A percentile compares a stretch with the other conserved stretches of the same genome.
These are phyloP conservation scores for Arthrinium puccinioides DNA, from an alignment of 2,329 filamentous ascomycete species.

Conservation along the genomic window DNA sequence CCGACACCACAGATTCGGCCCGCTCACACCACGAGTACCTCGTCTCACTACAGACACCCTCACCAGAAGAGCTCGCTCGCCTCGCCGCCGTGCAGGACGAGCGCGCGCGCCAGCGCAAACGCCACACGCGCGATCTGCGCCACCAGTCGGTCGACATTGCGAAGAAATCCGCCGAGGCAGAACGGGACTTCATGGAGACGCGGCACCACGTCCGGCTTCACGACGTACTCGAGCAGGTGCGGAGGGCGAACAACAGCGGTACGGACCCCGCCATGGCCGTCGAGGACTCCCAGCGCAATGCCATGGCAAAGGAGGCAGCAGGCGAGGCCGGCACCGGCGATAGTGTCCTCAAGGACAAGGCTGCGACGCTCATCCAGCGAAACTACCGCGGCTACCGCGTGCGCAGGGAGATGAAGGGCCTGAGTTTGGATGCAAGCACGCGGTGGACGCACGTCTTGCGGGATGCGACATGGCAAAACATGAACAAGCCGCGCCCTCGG, in stretches of 20 bases:
- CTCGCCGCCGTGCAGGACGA: slow-evolving; percentile 42
- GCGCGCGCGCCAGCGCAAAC: slow-evolving; percentile 36
- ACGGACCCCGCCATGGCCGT: too few species aligned
- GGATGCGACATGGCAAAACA: slow-evolving; percentile 47
- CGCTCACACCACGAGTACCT: slow-evolving; percentile 36
- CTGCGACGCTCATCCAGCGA: slow-evolving; percentile 56
- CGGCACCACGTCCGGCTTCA: slow-evolving; percentile 16
- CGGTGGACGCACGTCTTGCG: slow-evolving; percentile 63
- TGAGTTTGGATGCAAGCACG: slow-evolving; percentile 60
- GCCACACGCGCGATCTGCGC: slow-evolving; percentile 28
- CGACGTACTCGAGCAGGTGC: slow-evolving; percentile 1
- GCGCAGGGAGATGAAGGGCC: slow-evolving; percentile 62
- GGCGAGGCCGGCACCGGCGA: slow-evolving; percentile 9
- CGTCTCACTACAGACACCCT: slow-evolving; percentile 41
- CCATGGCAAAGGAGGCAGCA: too few species aligned
- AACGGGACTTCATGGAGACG: slow-evolving; percentile 25
- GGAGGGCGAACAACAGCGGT: slow-evolving; percentile 8
- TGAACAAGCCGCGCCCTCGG: slow-evolving; percentile 36
- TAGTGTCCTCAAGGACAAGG: slow-evolving; percentile 24
- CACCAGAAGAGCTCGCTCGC: slow-evolving; percentile 35
- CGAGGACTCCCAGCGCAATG: too few species aligned
- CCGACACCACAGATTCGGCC: slow-evolving; percentile 14
- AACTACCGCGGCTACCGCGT: slow-evolving; percentile 72
- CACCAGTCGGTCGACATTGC: slow-evolving; percentile 10
- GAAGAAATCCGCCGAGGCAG: slow-evolving; percentile 17